Conservation (phyloP, 768 basidiomycete genomes). For the Mycena alexandri region DNA sequence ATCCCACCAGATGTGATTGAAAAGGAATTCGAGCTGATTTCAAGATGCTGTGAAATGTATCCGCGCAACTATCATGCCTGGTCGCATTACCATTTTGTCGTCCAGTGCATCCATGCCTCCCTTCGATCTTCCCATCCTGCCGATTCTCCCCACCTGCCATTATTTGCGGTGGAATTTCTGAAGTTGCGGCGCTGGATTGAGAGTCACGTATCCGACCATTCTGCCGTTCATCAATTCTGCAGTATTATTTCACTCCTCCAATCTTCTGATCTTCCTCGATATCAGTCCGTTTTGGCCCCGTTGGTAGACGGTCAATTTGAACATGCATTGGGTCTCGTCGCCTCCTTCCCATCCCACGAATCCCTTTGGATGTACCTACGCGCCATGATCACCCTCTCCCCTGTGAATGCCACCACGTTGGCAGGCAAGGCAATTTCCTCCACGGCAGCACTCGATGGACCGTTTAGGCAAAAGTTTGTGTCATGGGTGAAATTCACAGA, state of each 20-base stretch:
- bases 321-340: conserved; percentile 65
- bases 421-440: conserved; percentile 14
- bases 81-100: conserved; percentile 69
- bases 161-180: conserved; percentile 56
- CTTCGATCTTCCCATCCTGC: conserved; percentile 37
- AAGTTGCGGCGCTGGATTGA: conserved; percentile 66
- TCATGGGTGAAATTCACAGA: conserved; percentile 13
- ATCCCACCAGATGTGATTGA: conserved; percentile 53
- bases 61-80: conserved; percentile 84
- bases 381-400: conserved; percentile 26
- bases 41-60: conserved; percentile 69
- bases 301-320: conserved; percentile 26
- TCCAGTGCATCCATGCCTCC: conserved; percentile 49
- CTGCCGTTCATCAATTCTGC: conserved; percentile 69
- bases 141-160: conserved; percentile 40
- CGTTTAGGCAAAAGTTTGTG: conserved; percentile 15
- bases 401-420: neutral
- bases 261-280: conserved; percentile 23
- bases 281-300: conserved; percentile 4
- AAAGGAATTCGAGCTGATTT: conserved; percentile 63
- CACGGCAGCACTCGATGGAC: conserved; percentile 1
- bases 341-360: conserved; percentile 68
- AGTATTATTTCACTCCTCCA: conserved; percentile 50
- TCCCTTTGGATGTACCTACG: conserved; percentile 75
- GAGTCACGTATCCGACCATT: conserved; percentile 75